Evolutionary conservation across 768 basidiomycete genomes (phyloP).

Genomic region (Paxillus rubicundulus): DNA sequence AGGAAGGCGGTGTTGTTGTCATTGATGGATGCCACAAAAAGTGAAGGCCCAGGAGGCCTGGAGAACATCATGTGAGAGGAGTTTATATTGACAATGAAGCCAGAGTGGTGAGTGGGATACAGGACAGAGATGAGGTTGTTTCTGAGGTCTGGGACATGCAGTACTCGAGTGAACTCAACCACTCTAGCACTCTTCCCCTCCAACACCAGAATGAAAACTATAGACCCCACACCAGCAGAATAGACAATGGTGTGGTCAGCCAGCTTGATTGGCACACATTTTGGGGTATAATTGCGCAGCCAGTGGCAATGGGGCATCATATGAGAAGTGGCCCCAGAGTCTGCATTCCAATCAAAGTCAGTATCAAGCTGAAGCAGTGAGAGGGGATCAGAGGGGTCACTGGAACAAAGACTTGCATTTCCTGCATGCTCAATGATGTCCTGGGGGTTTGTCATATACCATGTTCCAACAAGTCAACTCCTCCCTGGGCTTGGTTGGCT

Average conservation of each 20-base stretch:
- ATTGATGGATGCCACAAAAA: conserved; percentile 12
- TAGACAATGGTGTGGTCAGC: no score
- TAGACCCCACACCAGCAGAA: background rate
- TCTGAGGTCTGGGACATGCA: conserved; percentile 14
- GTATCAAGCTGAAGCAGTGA: background rate
- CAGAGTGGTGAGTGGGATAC: conserved; percentile 7
- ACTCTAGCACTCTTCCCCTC: background rate
- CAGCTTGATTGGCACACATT: no score
- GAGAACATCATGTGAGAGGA: background rate
- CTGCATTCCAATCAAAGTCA: no score
- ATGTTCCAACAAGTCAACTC: no score
- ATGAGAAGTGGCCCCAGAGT: no score
- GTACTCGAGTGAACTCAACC: conserved; percentile 14
- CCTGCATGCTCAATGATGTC: background rate
- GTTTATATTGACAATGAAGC: conserved; percentile 7
- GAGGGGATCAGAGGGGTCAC: background rate
- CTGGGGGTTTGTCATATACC: background rate
- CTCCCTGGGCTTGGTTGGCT: background rate
- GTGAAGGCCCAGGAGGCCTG: background rate
- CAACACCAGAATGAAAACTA: conserved; percentile 4
- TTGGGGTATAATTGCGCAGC: no score
- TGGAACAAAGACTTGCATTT: conserved; percentile 4
- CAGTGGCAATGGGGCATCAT: no score
- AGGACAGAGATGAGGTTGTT: conserved; percentile 20
- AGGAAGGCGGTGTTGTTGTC: conserved; percentile 17